Percentiles rank a stretch among this genome's conserved stretches.
These are phyloP conservation scores for Boletus rubropictus DNA, from an alignment of 768 basidiomycete species.

Conservation along the genomic window DNA sequence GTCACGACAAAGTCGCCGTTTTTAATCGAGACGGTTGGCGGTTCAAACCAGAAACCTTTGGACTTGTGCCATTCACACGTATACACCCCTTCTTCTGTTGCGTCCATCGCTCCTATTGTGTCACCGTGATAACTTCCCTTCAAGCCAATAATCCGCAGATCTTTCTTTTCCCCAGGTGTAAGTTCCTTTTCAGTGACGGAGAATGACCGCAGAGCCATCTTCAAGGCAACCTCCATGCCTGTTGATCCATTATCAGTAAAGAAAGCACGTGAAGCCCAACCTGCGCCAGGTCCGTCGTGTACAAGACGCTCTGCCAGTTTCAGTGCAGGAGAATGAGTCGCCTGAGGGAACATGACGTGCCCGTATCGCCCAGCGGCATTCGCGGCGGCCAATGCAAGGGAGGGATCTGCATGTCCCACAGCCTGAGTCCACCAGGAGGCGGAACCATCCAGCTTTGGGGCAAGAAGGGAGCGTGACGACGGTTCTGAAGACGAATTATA, in stretches of 20 bases:
- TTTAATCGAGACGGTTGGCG: conserved; percentile 70
- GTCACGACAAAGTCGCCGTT: conserved; percentile 51
- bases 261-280: conserved; percentile 90
- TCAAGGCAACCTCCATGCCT: conserved; percentile 94
- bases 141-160: conserved; percentile 75
- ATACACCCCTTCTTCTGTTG: conserved; percentile 85
- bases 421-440: conserved; percentile 99
- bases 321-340: conserved; percentile 81
- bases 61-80: conserved; percentile 95
- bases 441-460: conserved; percentile 78
- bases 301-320: conserved; percentile 76
- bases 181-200: conserved; percentile 35
- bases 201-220: conserved; percentile 86
- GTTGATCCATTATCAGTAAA: conserved; percentile 95
- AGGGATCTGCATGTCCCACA: conserved; percentile 74
- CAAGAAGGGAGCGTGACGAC: conserved; percentile 36
- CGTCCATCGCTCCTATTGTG: conserved; percentile 97
- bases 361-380: conserved; percentile 90
- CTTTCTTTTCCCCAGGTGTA: conserved; percentile 36
- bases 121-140: conserved; percentile 96
- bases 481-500: conserved; percentile 36
- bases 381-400: conserved; percentile 81
- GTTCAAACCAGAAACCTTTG: conserved; percentile 90
- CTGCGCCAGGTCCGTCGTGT: conserved; percentile 68
- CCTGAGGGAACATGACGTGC: conserved; percentile 93